Evolutionary conservation across 805 yeast species (phyloP).

Genomic region (Kazachstania bromeliacearum): DNA sequence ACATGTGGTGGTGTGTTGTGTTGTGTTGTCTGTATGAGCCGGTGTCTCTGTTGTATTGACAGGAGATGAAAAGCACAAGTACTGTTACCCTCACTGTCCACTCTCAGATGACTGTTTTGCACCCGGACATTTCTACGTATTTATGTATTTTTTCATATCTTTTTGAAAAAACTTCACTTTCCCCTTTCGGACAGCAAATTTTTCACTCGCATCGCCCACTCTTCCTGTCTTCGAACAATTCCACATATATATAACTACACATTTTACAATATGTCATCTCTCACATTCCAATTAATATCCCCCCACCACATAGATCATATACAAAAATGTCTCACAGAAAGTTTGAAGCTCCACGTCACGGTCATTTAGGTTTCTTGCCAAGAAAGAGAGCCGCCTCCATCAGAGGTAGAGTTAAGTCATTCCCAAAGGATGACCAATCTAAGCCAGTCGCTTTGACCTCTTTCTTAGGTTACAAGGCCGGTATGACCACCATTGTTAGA

Average conservation of each 20-base stretch:
- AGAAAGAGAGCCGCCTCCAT: constrained; percentile 98
- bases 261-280: no score
- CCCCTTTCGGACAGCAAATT: no score
- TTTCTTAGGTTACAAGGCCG: constrained; percentile 99
- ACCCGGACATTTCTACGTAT: no score
- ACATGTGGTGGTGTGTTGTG: neutral
- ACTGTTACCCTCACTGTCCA: no score
- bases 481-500: constrained; percentile 99
- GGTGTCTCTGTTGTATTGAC: neutral
- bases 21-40: neutral
- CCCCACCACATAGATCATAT: neutral
- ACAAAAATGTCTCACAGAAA: constrained; percentile 94
- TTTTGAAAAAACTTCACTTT: no score
- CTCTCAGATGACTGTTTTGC: no score
- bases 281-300: neutral
- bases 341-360: constrained; percentile 99
- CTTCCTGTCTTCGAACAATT: no score
- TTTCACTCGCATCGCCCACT: no score
- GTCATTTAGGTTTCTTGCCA: constrained; percentile 99
- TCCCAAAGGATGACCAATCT: constrained; percentile 97
- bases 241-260: no score
- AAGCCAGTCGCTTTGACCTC: constrained; percentile 99
- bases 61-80: no score
- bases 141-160: no score
- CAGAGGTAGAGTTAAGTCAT: constrained; percentile 98